Evolutionary conservation across 441 rosid species (phyloP).

Genomic region (Breynia disticha): DNA sequence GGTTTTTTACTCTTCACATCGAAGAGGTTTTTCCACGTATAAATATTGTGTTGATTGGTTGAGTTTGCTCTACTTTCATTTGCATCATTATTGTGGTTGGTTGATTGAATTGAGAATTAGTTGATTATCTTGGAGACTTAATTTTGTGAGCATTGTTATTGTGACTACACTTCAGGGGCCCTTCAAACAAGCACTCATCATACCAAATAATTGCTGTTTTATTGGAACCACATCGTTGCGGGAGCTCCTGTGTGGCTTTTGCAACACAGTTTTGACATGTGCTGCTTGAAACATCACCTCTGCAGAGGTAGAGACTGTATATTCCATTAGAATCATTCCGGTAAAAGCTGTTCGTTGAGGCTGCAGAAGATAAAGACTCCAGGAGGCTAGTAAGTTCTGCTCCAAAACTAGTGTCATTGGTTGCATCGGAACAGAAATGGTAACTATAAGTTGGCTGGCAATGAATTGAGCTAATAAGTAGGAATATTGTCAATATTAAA

Average conservation of each 20-base stretch:
- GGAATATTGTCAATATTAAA: constrained; percentile 7
- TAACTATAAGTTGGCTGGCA: constrained; percentile 13
- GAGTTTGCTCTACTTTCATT: too few species aligned
- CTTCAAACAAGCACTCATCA: constrained; percentile 38
- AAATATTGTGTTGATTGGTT: too few species aligned
- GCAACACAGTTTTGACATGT: constrained; percentile 22
- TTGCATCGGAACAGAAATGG: constrained; percentile 6
- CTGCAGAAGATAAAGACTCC: constrained; percentile 20
- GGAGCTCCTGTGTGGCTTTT: constrained; percentile 19
- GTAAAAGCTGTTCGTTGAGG: constrained; percentile 21
- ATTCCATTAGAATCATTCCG: constrained; percentile 20
- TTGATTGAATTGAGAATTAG: too few species aligned
- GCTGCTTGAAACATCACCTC: constrained; percentile 22
- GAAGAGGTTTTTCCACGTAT: too few species aligned
- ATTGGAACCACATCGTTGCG: constrained; percentile 13
- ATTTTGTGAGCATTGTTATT: too few species aligned
- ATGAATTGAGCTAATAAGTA: constrained; percentile 3
- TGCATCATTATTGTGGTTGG: too few species aligned
- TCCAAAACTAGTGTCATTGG: constrained; percentile 15
- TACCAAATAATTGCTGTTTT: constrained; percentile 34
- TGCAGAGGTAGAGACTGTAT: constrained; percentile 27
- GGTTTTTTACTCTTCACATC: too few species aligned
- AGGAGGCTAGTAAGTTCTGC: constrained; percentile 19
- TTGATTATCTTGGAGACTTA: too few species aligned
- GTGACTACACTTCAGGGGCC: too few species aligned